phyloP scores from a whole-genome alignment of 352 stramenopile genomes.

The Aphanomyces invadans region DNA sequence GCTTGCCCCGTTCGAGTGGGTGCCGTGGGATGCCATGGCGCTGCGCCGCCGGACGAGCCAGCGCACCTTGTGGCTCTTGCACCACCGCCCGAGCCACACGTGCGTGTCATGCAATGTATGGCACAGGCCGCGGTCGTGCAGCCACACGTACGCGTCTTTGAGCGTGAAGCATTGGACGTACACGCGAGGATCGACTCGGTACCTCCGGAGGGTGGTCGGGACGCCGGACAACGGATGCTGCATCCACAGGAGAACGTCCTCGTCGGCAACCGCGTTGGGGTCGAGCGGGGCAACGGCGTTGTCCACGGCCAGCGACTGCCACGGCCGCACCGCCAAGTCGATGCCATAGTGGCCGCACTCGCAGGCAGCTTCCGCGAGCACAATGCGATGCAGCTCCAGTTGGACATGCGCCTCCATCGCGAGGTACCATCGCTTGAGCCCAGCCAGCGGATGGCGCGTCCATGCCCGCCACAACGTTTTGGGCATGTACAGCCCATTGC shows the following conservation, averaged over 20 bases:
- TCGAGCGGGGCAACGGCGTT: background rate
- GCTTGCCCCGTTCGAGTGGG: too few relatives aligned
- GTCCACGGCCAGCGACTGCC: background rate
- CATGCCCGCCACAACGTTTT: constrained; percentile 68
- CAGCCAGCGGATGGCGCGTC: constrained; percentile 53
- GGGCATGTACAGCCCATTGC: constrained; percentile 68
- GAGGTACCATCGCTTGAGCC: constrained; percentile 67
- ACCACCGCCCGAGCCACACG: constrained; percentile 62
- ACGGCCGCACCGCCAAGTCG: constrained; percentile 29
- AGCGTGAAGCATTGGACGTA: constrained; percentile 66
- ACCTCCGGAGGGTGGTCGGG: constrained; percentile 39
- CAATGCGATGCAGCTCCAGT: constrained; percentile 72
- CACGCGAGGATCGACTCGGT: constrained; percentile 64
- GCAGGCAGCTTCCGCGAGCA: constrained; percentile 51
- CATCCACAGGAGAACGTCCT: constrained; percentile 71
- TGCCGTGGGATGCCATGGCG: too few relatives aligned
- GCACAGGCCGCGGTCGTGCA: constrained; percentile 43
- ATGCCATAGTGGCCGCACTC: constrained; percentile 67
- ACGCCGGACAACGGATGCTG: constrained; percentile 45
- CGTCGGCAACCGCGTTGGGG: constrained; percentile 35
- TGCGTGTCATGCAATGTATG: constrained; percentile 31
- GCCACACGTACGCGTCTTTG: constrained; percentile 62
- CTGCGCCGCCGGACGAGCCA: constrained; percentile 50
- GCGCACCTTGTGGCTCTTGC: constrained; percentile 59
- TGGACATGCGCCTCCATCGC: constrained; percentile 74